These are phyloP conservation scores for Ascosphaera pollenicola DNA, from an alignment of 2,329 filamentous ascomycete species.

Conservation along the genomic window DNA sequence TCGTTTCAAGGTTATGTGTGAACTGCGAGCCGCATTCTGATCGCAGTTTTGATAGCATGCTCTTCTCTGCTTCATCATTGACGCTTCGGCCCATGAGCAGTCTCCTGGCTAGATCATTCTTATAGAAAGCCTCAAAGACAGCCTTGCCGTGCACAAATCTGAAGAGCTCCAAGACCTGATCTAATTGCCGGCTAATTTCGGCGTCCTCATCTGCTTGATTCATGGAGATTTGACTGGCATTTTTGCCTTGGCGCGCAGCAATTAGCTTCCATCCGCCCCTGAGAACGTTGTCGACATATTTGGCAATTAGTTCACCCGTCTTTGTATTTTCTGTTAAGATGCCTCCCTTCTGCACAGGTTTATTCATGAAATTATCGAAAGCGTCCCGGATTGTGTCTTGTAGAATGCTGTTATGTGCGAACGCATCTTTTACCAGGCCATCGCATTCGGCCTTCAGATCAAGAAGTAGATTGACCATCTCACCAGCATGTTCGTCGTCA, in stretches of 20 bases:
- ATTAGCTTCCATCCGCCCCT: constrained; percentile 71
- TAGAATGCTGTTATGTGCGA: constrained; percentile 55
- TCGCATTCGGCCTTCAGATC: constrained; percentile 64
- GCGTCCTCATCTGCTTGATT: constrained; percentile 67
- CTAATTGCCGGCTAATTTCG: constrained; percentile 76
- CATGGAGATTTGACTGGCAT: constrained; percentile 29
- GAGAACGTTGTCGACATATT: constrained; percentile 73
- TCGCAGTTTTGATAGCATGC: constrained; percentile 81
- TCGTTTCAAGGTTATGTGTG: constrained; percentile 92
- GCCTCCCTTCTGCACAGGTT: constrained; percentile 48
- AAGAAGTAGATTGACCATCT: constrained; percentile 71
- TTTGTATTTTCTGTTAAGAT: constrained; percentile 55
- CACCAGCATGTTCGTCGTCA: constrained; percentile 52
- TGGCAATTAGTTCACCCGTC: constrained; percentile 96
- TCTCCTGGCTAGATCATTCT: constrained; percentile 79
- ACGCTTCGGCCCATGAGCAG: constrained; percentile 82
- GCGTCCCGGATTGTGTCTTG: constrained; percentile 60
- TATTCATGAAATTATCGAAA: constrained; percentile 84
- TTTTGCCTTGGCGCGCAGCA: constrained; percentile 14
- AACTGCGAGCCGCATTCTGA: constrained; percentile 86
- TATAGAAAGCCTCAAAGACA: constrained; percentile 97
- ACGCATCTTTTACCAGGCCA: constrained; percentile 51
- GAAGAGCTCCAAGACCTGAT: constrained; percentile 85
- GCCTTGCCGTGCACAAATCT: constrained; percentile 92
- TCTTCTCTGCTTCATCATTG: constrained; percentile 84